Evolutionary conservation across 495 filamentous ascomycete genomes (phyloP), one percentile per base, ranked within the genome.

Genomic region (Aspergillus sparsus): DNA sequence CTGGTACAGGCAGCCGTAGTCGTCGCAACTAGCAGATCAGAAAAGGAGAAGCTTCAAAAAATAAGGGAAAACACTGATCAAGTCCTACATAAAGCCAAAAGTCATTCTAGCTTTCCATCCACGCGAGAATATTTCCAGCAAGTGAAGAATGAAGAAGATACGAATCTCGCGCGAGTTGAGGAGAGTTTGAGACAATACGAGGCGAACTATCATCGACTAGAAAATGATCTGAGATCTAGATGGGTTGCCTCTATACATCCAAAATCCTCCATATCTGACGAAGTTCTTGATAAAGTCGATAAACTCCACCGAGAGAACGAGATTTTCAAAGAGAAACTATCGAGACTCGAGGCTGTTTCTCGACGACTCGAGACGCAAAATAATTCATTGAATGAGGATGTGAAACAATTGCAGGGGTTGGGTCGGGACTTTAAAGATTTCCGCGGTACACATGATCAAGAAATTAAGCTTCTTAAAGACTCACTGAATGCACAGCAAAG

Each of bases 31-130:
- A 49, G 35, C 21, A 49, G 61, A 31, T 55, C 61, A 32, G 68
- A 72, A 33, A 68, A 62, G 37, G 65, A 71, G 15, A 61, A 49
- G 13, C 31, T 74, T 2, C 45, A 71, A 32, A 69, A 70, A 44
- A 58, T 53, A 32, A 63, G 60, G 27, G 60, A 45, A 12, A 56
- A 55, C 3, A 65, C 67, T 7, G 49, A 58, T 11, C 62, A 51
- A 1, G 41, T 66, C 1, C 31, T 69, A 8, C 52, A 59, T n/a
- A 68, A 55, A 47, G 71, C 71, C 5, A 67, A 55, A 15, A 10
- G n/a, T 6, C 60, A 64, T 5, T 32, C 47, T 5, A 53, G 49
- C 9, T 74, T 72, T 36, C 65, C 70, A 1, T 63, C 70, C 6
- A 63, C 65, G 0, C 47, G 50, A 13, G 58, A 66, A 9, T 65